Base-by-base conservation (phyloP, 2,329 filamentous ascomycete genomes). In the Karstenula rhodostoma region DNA sequence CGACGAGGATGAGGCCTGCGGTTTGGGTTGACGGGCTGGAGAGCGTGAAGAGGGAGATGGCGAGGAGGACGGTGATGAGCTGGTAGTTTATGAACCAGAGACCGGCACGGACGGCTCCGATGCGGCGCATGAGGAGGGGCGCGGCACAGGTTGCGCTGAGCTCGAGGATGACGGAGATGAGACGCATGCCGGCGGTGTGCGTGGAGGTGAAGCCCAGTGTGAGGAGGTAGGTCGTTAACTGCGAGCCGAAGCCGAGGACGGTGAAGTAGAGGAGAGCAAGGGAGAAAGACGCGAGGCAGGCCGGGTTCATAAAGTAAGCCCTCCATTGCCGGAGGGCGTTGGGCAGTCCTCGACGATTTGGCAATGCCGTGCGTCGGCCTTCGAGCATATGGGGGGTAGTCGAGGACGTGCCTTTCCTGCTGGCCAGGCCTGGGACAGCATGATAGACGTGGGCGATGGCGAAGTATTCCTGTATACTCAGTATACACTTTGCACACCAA, bases 51-150 rank as follows among this genome's bases (percentile, higher is more conserved):
- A 75, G 53, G 2, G 65, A 66, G 22, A 78, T 73, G 68, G 79
- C 65, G 53, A 84, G 72, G 71, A 80, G 64, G 66, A 87, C 62
- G 49, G 84, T 87, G 2, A 80, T 58, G n/a, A 89, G 79, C 70
- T 93, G 89, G 85, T 88, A 91, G 57, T 84, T 88, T 10, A 89
- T 71, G 63, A 87, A 87, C 91, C 91, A 93, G 3, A 93, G 81
- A 0, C 90, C 91, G 0, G 85, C 83, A n/a, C 91, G 80, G 8
- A 91, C 80, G 0, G 81, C 71, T 23, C 81, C 81, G 6, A 83
- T 82, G 3, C 69, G 73, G 2, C 66, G 67, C 81, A 87, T 88
- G 15, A 89, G 71, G 57, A 78, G 76, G 0, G 88, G 88, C 0
- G 84, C 86, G 0, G 84, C 71, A 81, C 85, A 89, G 0, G 89